Evolutionary conservation across 352 stramenopile species (phyloP), one percentile per base, ranked within the genome.

Genomic region (Phytophthora parvispora): DNA sequence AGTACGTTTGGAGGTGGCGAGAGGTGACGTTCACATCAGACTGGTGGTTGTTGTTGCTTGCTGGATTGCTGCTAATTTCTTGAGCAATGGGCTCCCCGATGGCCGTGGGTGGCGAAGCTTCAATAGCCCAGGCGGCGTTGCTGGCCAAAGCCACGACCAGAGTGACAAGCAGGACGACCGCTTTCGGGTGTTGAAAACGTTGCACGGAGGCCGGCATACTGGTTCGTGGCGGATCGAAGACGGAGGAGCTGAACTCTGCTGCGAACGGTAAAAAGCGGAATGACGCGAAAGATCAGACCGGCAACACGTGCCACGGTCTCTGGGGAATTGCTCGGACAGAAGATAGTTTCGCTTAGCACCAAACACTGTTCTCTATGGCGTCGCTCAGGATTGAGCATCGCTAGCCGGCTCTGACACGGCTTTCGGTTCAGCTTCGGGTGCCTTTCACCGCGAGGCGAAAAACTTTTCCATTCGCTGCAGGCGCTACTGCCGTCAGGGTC

Each of bases 1-100:
- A 63, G 61, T 76, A 60, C 16, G 57, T 63, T 57, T 76, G 69
- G 24, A 76, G 38, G 45, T 73, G 29, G 15, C 69, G 69, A 20
- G 54, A 32, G 25, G 55, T 64, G 34, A 22, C 36, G 34, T 72
- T 52, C 36, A 22, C 25, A 18, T 8, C 6, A 18, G n/a, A 43
- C 15, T 5, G 7, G 13, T 36, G 8, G 4, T 10, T 36, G 31
- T 10, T 36, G 31, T 40, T 40, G 32, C 18, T 22, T n/a, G n/a
- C n/a, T n/a, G n/a, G n/a, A 12, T 31, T 34, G 24, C 4, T 36
- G 25, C 25, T 32, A 1, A 56, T 20, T 8, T 55, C 31, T 48
- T 70, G 28, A 6, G 60, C 22, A 18, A 62, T 40, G 48, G 10
- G 34, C 0, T 50, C 28, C 6, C 52, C 60, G 15, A 74, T 62